Conservation (phyloP, 371 early-diverging fungal species). For the Mucor indicus region DNA sequence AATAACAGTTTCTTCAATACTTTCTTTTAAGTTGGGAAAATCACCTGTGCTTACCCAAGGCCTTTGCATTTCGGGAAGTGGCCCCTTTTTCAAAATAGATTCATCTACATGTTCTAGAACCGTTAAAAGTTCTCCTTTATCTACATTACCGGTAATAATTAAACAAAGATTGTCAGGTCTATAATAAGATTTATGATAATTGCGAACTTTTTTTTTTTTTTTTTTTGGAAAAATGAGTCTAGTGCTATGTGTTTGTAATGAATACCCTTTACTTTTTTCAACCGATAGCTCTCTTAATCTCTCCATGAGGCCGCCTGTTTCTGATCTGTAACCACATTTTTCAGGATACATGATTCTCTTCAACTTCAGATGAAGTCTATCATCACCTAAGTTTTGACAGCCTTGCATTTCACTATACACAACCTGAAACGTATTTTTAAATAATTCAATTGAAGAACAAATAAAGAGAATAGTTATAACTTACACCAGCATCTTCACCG, state of each 20-base stretch:
- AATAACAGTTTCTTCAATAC: constrained; percentile 49
- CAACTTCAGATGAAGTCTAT: constrained; percentile 49
- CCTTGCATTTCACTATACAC: constrained; percentile 62
- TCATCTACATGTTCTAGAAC: constrained; percentile 57
- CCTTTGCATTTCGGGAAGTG: constrained; percentile 52
- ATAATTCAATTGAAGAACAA: neutral
- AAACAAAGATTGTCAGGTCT: constrained; percentile 70
- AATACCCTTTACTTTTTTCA: constrained; percentile 65
- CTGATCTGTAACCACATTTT: constrained; percentile 62
- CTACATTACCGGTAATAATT: constrained; percentile 59
- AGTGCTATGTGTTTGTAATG: no score
- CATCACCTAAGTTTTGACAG: constrained; percentile 42
- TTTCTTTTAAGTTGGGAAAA: constrained; percentile 47
- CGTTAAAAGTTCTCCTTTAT: constrained; percentile 45
- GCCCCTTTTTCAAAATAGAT: constrained; percentile 57
- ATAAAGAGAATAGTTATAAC: neutral
- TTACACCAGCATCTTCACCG: constrained; percentile 52
- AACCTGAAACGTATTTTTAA: constrained; percentile 26
- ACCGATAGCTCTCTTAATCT: constrained; percentile 60
- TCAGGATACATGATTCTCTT: constrained; percentile 62
- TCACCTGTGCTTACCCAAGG: constrained; percentile 64
- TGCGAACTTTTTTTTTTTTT: constrained; percentile 50
- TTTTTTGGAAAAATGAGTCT: no score
- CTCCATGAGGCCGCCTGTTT: constrained; percentile 71
- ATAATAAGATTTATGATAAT: constrained; percentile 63